phyloP scores from a whole-genome alignment of 73 alveolate species.

The Stentor roeselii region DNA sequence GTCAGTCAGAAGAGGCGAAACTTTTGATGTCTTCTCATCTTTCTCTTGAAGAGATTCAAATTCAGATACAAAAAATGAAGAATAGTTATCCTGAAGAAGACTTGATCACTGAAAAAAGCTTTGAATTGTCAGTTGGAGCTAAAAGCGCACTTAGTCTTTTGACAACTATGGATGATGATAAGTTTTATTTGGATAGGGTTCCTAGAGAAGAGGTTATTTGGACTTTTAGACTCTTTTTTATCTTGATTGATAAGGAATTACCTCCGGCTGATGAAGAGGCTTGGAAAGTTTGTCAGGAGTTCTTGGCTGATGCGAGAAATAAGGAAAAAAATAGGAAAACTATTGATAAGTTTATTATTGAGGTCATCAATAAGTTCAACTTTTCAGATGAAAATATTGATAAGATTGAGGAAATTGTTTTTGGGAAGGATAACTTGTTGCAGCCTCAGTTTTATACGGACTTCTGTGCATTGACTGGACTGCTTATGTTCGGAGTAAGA shows the following conservation, averaged over 20 bases:
- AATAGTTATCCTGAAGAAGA: background rate
- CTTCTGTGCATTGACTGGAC: slow-evolving; percentile 26
- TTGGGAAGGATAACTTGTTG: background rate
- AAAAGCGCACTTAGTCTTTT: slow-evolving; percentile 19
- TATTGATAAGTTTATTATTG: background rate
- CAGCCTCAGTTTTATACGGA: slow-evolving; percentile 26
- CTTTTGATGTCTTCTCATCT: background rate
- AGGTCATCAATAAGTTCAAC: background rate
- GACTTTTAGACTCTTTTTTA: background rate
- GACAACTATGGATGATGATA: slow-evolving; percentile 23
- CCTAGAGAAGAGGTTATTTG: slow-evolving; percentile 22
- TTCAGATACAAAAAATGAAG: background rate
- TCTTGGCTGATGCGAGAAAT: background rate
- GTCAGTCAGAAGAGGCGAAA: background rate
- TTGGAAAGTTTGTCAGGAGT: slow-evolving; percentile 15
- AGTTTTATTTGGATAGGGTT: background rate
- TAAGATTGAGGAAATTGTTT: background rate
- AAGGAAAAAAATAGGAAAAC: slow-evolving; percentile 27
- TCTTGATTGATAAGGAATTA: background rate
- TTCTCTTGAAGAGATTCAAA: background rate
- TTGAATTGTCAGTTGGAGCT: slow-evolving; percentile 25
- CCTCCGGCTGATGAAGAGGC: slow-evolving; percentile 5
- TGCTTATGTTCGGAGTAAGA: slow-evolving; percentile 1
- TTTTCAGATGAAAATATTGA: slow-evolving; percentile 17
- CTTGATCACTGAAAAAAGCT: background rate